phyloP scores from a whole-genome alignment of 257 asterid genomes.

The Solanum medicagineum region DNA sequence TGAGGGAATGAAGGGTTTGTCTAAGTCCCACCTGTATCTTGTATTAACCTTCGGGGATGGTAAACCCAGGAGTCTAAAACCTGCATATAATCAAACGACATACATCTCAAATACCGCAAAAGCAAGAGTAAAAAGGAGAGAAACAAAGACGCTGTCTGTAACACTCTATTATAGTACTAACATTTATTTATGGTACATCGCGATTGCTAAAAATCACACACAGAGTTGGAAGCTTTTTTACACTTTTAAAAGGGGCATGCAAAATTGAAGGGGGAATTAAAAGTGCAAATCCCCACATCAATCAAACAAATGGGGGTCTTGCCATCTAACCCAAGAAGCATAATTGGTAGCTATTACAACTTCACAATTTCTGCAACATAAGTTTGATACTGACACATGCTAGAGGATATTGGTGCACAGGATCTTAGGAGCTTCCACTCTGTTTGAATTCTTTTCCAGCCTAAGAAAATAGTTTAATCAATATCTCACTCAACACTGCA shows the following conservation, averaged over 20 bases:
- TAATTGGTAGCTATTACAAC: neutral
- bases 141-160: neutral
- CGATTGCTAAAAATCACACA: neutral
- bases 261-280: neutral
- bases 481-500: neutral
- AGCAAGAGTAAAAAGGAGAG: neutral
- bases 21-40: too few species aligned
- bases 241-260: neutral
- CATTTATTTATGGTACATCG: neutral
- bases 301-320: neutral
- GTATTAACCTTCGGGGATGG: neutral
- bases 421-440: neutral
- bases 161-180: neutral
- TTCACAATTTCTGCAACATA: neutral
- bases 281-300: neutral
- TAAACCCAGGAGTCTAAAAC: neutral
- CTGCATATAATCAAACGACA: neutral
- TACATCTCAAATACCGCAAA: neutral
- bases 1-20: too few species aligned
- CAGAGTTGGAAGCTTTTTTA: neutral
- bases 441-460: neutral
- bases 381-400: neutral
- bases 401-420: neutral
- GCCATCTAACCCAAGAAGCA: neutral
- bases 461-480: neutral